Base-by-base conservation (phyloP, 2,329 filamentous ascomycete genomes). In the Amesomyces nigricolor region DNA sequence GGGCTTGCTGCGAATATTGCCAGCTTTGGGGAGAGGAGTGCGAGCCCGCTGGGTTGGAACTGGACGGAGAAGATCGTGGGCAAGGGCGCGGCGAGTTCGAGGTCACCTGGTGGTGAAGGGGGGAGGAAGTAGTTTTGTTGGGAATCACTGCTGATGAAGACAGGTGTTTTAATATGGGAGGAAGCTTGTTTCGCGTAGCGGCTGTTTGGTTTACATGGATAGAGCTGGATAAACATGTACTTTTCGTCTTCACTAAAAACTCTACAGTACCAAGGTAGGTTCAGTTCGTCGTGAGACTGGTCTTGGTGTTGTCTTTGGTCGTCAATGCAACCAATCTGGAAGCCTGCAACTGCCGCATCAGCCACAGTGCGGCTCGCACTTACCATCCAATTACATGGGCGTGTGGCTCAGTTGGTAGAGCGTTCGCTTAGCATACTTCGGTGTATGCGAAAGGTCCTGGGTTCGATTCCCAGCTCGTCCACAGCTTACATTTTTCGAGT, bases 31-130 rank as follows among this genome's bases (percentile, higher is more conserved):
- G 53, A 56, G 56, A 57, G 54, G 17, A 63, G 61, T 19, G 30
- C 52, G 5, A 63, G 62, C 19, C 58, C 62, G 37, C 16, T 58
- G 40, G 57, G 22, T 17, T 65, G 63, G 64, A 66, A 63, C 44
- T 66, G 64, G 64, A 61, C 64, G 1, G 64, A 66, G 61, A 66
- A 66, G 57, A 65, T 66, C 52, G 66, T 68, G 4, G 66, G 67
- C 1, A 67, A 65, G 51, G 64, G 65, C 2, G 63, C 60, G 4
- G 40, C 35, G 1, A 26, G 49, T 45, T 47, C 49, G 13, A 61
- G 54, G 42, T 58, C 58, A n/a, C 43, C 58, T 2, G 43, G 9
- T 38, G 47, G 22, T 13, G 52, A 30, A 26, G 38, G 39, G 43
- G 51, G 22, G 4, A 51, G 43, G 48, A 54, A 54, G 42, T 51